Evolutionary conservation across 2,329 filamentous ascomycete genomes (phyloP), one percentile per base, ranked within the genome.

Genomic region (Fusarium buxicola): DNA sequence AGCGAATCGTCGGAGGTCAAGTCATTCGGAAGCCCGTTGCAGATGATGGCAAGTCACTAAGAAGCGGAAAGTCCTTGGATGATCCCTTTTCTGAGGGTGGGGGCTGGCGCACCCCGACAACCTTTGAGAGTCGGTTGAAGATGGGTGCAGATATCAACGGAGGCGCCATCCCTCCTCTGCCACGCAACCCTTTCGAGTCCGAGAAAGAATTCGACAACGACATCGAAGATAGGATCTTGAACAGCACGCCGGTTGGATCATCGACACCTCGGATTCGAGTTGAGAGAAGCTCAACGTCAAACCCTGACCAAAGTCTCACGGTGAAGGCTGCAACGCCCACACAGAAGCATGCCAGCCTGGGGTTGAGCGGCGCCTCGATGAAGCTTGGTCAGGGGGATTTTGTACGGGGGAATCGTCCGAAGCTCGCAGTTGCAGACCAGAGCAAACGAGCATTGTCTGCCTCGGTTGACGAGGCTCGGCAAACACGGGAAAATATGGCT

Each of bases 201-300:
- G 79, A 81, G 63, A 60, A 63, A 30, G 74, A 69, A 41, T 79
- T 80, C 51, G 75, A 78, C 36, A 66, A 68, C 49, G 68, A 78
- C 49, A 74, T 80, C 56, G 72, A 76, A 38, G 72, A 76, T 69
- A 76, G 78, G 12, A 71, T 80, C 55, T 71, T 80, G 61, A 72
- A 63, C 25, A 72, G 67, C 30, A 68, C 65, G 16, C 78, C 78
- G 7, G 65, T 74, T 27, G 77, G 73, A 41, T 76, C 70, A 43
- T 80, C 78, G 2, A 80, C 78, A 2, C 78, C 78, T 30, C 75
- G 74, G 38, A 64, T 69, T 57, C 68, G 57, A 47, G 38, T 69
- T 18, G 44, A 66, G 16, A 61, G 54, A 28, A 59, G 55, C 10
- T 65, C 63, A 15, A 55, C 55, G 18, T 63, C 56, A 38, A 60